Percentiles rank a stretch among this genome's conserved stretches.
phyloP scores from a whole-genome alignment of 352 stramenopile species.

The Vaucheria bursata region DNA sequence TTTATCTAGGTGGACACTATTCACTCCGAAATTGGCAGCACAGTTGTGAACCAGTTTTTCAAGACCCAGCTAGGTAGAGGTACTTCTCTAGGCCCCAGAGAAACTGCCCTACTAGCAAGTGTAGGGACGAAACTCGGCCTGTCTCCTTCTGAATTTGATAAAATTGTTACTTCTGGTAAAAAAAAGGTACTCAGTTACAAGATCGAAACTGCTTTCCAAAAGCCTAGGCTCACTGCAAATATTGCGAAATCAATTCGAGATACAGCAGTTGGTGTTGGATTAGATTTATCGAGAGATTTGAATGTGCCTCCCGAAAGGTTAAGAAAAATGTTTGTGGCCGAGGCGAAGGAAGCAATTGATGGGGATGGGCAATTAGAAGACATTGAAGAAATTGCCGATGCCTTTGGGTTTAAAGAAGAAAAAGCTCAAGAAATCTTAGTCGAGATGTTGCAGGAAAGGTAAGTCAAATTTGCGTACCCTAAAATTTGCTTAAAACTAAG shows the following conservation, averaged over 20 bases:
- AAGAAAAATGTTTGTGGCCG: background rate
- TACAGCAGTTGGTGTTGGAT: background rate
- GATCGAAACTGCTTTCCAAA: constrained; percentile 52
- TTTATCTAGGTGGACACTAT: background rate
- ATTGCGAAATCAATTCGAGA: background rate
- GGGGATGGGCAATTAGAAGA: background rate
- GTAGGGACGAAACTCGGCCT: constrained; percentile 62
- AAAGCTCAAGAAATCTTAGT: background rate
- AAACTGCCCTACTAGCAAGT: constrained; percentile 67
- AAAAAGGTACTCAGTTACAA: constrained; percentile 61
- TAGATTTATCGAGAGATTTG: background rate
- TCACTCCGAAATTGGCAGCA: constrained; percentile 56
- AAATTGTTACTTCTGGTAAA: constrained; percentile 56
- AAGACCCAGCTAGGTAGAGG: constrained; percentile 56
- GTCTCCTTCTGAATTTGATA: constrained; percentile 55
- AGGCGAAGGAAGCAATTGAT: background rate
- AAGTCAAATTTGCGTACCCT: background rate
- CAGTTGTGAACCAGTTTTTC: constrained; percentile 66
- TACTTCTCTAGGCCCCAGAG: constrained; percentile 60
- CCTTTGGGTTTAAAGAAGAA: background rate
- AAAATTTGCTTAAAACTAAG: background rate
- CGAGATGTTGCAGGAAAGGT: background rate
- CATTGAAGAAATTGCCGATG: constrained; percentile 7
- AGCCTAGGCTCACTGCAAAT: background rate
- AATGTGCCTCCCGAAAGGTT: background rate